Base-by-base conservation (phyloP, 2,329 filamentous ascomycete genomes). In the Neospermospora avenae region DNA sequence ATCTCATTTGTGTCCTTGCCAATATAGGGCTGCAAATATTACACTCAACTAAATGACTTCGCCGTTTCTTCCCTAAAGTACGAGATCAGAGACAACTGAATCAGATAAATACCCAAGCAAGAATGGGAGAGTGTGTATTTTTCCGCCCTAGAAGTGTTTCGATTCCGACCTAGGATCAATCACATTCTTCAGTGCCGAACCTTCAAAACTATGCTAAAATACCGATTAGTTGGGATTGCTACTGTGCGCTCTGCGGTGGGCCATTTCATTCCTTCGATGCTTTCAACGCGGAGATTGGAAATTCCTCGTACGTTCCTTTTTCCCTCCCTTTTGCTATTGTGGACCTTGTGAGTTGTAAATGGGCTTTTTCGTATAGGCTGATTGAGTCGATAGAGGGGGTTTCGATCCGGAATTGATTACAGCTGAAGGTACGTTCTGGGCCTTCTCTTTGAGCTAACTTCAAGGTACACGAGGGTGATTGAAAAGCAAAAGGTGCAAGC, bases 241-340 rank as follows among this genome's bases (percentile, higher is more conserved):
- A 63, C 25, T 62, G 64, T 31, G 62, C 62, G 7, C 44, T 66
- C 42, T 66, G 64, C 46, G 57, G 51, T n/a, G 61, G 44, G 1
- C 48, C 59, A 2, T 61, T 64, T 31, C 13, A 35, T 49, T n/a
- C 28, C 31, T 49, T 25, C 48, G 42, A 58, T 39, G 34, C 58
- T 2, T 63, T 60, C n/a, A 45, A 39, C 24, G 28, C 42, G 18
- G 52, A 59, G 14, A 13, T 58, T 6, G 46, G 46, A 34, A 11
- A 45, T 11, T 48, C 51, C 4, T 41, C 11, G 16, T 41, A n/a
- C 8, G 58, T 48, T 1, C 2, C n/a, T 51, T 24, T 10, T 16
- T 6, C 2, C 18, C 35, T 16, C 16, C 16, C 18, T 20, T 41
- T 3, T n/a, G n/a, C n/a, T 22, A 42, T n/a, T n/a, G 14, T n/a